Base-by-base conservation (phyloP, 805 yeast species). In the Maudiozyma barnettii region DNA sequence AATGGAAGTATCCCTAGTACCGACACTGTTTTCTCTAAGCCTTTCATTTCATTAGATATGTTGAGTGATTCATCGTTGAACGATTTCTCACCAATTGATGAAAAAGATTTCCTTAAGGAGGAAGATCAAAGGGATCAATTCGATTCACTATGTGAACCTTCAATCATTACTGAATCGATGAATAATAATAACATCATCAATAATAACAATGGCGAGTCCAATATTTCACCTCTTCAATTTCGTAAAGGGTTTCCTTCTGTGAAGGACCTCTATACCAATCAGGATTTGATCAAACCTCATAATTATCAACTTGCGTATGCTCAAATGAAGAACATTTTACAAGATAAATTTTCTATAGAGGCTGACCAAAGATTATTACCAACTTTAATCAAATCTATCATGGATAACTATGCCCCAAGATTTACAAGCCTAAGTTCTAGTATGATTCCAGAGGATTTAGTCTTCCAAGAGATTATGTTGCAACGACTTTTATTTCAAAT, bases 381-480 rank as follows among this genome's bases (percentile, higher is more conserved):
- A 10, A 33, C 21, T 10, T 22, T 44, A n/a, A 39, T 44, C 2
- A 44, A 44, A 22, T 39, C 43, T 9, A 39, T 39, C 5, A 16
- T 44, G 19, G 39, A 63, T 2, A 68, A 66, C 20, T 82, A 81
- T 58, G 69, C 91, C 46, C 91, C 93, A 12, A 78, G 86, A 13
- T 85, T 85, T 56, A 83, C 82, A 18, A 79, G 88, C 19, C 82
- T 89, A 1, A 84, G 88, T 44, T 79, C 84, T 55, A 77, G 81
- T 5, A 68, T 85, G 39, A 81, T 78, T 55, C 89, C 84, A 52
- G 78, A 78, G 58, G 93, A 85, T 60, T 65, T 83, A 43, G 74
- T 82, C 37, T 77, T 77, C 51, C 78, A 81, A 35, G 84, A 79
- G 52, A 56, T 79, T 41, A 74, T 78, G 12, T 74, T 79, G 50